phyloP scores from a whole-genome alignment of 192 early-diverging fungal species.

The Kickxella alabastrina region DNA sequence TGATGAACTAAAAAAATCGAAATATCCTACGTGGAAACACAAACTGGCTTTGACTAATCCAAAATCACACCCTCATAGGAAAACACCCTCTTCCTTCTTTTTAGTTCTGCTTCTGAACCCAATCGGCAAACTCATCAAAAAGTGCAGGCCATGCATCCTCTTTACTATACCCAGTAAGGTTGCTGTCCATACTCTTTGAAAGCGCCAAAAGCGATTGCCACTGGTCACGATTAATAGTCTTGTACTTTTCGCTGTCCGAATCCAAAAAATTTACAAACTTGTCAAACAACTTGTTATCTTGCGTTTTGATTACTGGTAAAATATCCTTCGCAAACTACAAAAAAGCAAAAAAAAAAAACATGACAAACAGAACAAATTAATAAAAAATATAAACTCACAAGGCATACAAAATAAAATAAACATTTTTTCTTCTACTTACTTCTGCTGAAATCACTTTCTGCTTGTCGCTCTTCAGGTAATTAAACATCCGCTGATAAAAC shows the following conservation, averaged over 20 bases:
- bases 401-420: too few species aligned
- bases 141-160: constrained; percentile 47
- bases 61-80: too few species aligned
- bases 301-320: constrained; percentile 20
- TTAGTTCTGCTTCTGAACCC: constrained; percentile 5
- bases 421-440: constrained; percentile 36
- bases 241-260: constrained; percentile 14
- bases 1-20: neutral
- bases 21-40: too few species aligned
- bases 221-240: constrained; percentile 43
- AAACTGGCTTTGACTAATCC: too few species aligned
- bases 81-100: too few species aligned
- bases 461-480: constrained; percentile 19
- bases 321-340: constrained; percentile 28
- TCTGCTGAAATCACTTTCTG: constrained; percentile 24
- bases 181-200: constrained; percentile 10
- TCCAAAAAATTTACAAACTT: constrained; percentile 37
- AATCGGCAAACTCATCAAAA: constrained; percentile 46
- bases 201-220: constrained; percentile 46
- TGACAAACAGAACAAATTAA: constrained; percentile 5
- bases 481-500: constrained; percentile 41
- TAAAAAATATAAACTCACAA: too few species aligned
- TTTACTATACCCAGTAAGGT: constrained; percentile 33
- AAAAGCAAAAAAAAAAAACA: neutral
- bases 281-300: constrained; percentile 21